These are phyloP conservation scores for Wickerhamiella bombiphila DNA, from an alignment of 805 yeast genomes.

Conservation along the genomic window DNA sequence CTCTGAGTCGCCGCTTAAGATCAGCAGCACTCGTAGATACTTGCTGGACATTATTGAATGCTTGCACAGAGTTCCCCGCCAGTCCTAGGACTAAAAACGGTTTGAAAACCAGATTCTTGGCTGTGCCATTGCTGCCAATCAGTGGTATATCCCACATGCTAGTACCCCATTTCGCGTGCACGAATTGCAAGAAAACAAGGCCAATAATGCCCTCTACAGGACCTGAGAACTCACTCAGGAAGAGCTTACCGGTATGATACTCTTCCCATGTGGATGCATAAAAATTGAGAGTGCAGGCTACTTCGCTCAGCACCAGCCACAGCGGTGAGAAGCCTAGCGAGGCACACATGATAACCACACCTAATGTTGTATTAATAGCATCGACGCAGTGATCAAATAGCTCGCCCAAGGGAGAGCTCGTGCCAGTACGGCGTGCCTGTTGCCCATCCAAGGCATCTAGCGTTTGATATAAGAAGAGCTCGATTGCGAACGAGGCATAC, in stretches of 20 bases:
- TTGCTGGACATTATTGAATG: constrained; percentile 34
- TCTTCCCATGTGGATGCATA: constrained; percentile 93
- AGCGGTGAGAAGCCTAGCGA: constrained; percentile 70
- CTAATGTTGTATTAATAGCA: constrained; percentile 65
- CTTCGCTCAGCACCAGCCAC: constrained; percentile 16
- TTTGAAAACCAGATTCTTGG: constrained; percentile 15
- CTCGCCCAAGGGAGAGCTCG: constrained; percentile 88
- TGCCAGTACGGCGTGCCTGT: constrained; percentile 93
- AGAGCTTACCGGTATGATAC: constrained; percentile 73
- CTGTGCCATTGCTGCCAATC: constrained; percentile 32
- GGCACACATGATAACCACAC: constrained; percentile 57
- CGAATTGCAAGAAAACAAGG: constrained; percentile 17
- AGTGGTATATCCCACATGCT: constrained; percentile 40
- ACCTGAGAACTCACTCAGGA: constrained; percentile 67
- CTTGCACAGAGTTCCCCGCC: constrained; percentile 47
- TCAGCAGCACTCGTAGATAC: constrained; percentile 31
- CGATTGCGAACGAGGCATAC: constrained; percentile 61
- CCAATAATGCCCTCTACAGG: constrained; percentile 90
- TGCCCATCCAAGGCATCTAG: constrained; percentile 94
- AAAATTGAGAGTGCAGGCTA: constrained; percentile 39
- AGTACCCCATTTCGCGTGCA: constrained; percentile 34
- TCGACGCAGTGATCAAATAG: constrained; percentile 81
- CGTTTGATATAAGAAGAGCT: constrained; percentile 81
- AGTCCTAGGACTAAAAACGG: constrained; percentile 22
- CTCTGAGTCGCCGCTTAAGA: constrained; percentile 27